A percentile compares a stretch with the other conserved stretches of the same genome.
Conservation (phyloP, 1,284 basidiomycete genomes). For the Ganoderma meredithae region DNA sequence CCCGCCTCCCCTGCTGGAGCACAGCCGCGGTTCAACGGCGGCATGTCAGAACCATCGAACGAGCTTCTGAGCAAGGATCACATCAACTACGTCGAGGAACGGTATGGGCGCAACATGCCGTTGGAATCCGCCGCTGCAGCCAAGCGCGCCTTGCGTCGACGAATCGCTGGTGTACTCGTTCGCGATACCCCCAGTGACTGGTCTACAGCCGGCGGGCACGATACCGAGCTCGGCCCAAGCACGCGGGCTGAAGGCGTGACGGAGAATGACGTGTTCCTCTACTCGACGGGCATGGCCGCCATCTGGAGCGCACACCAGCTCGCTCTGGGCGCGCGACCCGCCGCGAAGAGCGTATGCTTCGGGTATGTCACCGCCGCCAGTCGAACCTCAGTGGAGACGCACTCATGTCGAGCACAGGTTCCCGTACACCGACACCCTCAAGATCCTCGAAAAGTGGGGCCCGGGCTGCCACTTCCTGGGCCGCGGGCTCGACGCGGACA, state of each 20-base stretch:
- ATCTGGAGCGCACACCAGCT: constrained; percentile 93
- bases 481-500: constrained; percentile 78
- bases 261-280: constrained; percentile 91
- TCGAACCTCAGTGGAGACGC: neutral
- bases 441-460: constrained; percentile 97
- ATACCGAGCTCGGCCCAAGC: constrained; percentile 61
- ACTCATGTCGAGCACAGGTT: constrained; percentile 64
- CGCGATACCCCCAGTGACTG: constrained; percentile 57
- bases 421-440: constrained; percentile 97
- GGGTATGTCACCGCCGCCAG: constrained; percentile 59
- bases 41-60: constrained; percentile 24
- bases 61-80: constrained; percentile 59
- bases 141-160: constrained; percentile 85
- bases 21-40: constrained; percentile 16
- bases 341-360: constrained; percentile 90
- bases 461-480: constrained; percentile 94
- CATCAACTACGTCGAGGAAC: constrained; percentile 84
- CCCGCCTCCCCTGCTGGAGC: constrained; percentile 26
- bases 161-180: constrained; percentile 89
- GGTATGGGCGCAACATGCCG: constrained; percentile 94
- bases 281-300: constrained; percentile 90
- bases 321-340: constrained; percentile 56
- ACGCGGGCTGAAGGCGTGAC: constrained; percentile 67
- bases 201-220: constrained; percentile 54
- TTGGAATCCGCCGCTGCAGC: constrained; percentile 76